Evolutionary conservation across 345 rosid species (phyloP).

Genomic region (thale cress (Arabidopsis thaliana)): DNA sequence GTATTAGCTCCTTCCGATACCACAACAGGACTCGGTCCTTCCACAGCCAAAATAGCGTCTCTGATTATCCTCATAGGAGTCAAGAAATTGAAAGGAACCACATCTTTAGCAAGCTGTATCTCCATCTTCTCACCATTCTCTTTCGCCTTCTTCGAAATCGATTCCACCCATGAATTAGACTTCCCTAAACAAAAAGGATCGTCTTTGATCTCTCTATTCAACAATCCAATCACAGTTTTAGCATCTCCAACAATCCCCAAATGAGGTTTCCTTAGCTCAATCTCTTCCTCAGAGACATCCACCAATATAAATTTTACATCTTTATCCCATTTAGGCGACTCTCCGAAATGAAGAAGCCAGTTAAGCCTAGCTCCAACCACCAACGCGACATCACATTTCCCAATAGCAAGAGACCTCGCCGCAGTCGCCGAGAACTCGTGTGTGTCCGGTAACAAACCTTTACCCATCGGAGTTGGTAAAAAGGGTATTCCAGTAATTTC

Average conservation of each 20-base stretch:
- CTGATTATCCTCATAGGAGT: constrained; percentile 96
- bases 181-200: constrained; percentile 88
- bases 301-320: constrained; percentile 85
- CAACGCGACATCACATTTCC: constrained; percentile 91
- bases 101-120: constrained; percentile 81
- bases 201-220: constrained; percentile 84
- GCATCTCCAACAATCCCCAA: constrained; percentile 89
- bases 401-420: constrained; percentile 94
- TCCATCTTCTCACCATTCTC: constrained; percentile 85
- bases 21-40: constrained; percentile 86
- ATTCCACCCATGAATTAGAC: constrained; percentile 83
- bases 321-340: constrained; percentile 88
- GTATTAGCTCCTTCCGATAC: constrained; percentile 98
- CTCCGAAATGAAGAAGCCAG: constrained; percentile 96
- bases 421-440: constrained; percentile 90
- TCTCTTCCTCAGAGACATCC: constrained; percentile 79
- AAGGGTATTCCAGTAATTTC: constrained; percentile 85
- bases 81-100: constrained; percentile 89
- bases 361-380: constrained; percentile 95
- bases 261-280: constrained; percentile 76
- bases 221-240: constrained; percentile 63
- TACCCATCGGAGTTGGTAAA: constrained; percentile 97
- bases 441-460: constrained; percentile 90
- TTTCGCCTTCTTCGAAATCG: constrained; percentile 64
- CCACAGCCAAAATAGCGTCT: constrained; percentile 69